These are phyloP conservation scores for Penicillium sp. DNA, from an alignment of 2,329 filamentous ascomycete species.

Conservation along the genomic window DNA sequence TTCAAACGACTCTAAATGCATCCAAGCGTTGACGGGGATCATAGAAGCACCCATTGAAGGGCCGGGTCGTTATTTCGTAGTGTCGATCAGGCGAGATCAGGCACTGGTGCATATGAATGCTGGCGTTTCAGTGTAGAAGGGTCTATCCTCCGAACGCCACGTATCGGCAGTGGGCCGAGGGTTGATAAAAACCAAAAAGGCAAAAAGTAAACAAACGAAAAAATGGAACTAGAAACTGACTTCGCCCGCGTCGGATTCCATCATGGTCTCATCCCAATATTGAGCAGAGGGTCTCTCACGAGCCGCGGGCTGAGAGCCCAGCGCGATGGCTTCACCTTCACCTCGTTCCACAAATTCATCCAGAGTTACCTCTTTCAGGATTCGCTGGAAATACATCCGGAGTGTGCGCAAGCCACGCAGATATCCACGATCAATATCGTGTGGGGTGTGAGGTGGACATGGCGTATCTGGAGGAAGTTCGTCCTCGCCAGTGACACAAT, in stretches of 20 bases:
- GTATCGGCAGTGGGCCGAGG: slow-evolving; percentile 5
- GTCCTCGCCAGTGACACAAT: slow-evolving; percentile 89
- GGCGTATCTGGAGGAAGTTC: slow-evolving; percentile 53
- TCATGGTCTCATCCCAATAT: slow-evolving; percentile 43
- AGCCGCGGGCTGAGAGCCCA: slow-evolving; percentile 34
- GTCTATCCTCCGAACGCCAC: slow-evolving; percentile 17
- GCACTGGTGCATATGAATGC: slow-evolving; percentile 12
- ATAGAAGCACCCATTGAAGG: slow-evolving; percentile 17
- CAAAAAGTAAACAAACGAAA: not conserved
- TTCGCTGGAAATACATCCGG: slow-evolving; percentile 79
- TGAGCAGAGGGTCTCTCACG: slow-evolving; percentile 32
- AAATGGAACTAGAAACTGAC: slow-evolving; percentile 41
- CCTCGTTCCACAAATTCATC: slow-evolving; percentile 46
- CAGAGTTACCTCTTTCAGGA: slow-evolving; percentile 70
- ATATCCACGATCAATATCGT: slow-evolving; percentile 83
- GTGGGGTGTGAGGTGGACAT: slow-evolving; percentile 78
- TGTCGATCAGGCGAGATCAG: slow-evolving; percentile 8
- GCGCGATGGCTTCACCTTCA: slow-evolving; percentile 42
- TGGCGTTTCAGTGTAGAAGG: slow-evolving; percentile 7
- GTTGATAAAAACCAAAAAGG: not conserved
- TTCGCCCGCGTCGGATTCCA: slow-evolving; percentile 45
- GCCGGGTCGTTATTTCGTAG: slow-evolving; percentile 22
- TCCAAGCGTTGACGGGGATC: slow-evolving; percentile 20
- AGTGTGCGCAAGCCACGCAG: slow-evolving; percentile 78
- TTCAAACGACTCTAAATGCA: slow-evolving; percentile 22